Conservation (phyloP, 257 asterid species). For the Scutellaria barbata region DNA sequence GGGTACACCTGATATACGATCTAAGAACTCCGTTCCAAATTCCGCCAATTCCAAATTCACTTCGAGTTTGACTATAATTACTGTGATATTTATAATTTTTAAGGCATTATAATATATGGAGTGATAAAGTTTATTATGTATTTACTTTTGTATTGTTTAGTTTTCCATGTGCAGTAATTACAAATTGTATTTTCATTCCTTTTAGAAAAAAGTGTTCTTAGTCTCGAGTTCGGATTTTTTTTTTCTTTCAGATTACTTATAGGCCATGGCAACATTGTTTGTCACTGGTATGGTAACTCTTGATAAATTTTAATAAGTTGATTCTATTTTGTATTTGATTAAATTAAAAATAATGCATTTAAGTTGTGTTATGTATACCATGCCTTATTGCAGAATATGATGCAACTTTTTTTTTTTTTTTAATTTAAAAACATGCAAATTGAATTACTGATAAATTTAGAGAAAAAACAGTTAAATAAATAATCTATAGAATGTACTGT, state of each 20-base stretch:
- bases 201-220: neutral
- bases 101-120: slow-evolving; percentile 23
- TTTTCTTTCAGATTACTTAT: neutral
- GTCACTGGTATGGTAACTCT: too few relatives aligned
- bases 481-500: too few relatives aligned
- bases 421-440: too few relatives aligned
- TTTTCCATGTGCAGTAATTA: neutral
- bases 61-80: slow-evolving; percentile 14
- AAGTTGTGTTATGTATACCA: too few relatives aligned
- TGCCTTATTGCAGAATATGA: too few relatives aligned
- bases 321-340: too few relatives aligned
- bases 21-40: slow-evolving; percentile 30
- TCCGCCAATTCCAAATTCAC: slow-evolving; percentile 2
- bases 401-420: too few relatives aligned
- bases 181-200: neutral
- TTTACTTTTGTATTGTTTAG: neutral
- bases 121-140: neutral
- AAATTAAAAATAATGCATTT: too few relatives aligned
- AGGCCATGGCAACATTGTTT: too few relatives aligned
- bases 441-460: too few relatives aligned
- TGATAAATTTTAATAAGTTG: too few relatives aligned
- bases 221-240: neutral
- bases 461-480: too few relatives aligned
- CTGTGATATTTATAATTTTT: slow-evolving; percentile 7
- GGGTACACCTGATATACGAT: slow-evolving; percentile 55